Conservation (phyloP, 2,329 filamentous ascomycete species). For the Fusarium irregulare region DNA sequence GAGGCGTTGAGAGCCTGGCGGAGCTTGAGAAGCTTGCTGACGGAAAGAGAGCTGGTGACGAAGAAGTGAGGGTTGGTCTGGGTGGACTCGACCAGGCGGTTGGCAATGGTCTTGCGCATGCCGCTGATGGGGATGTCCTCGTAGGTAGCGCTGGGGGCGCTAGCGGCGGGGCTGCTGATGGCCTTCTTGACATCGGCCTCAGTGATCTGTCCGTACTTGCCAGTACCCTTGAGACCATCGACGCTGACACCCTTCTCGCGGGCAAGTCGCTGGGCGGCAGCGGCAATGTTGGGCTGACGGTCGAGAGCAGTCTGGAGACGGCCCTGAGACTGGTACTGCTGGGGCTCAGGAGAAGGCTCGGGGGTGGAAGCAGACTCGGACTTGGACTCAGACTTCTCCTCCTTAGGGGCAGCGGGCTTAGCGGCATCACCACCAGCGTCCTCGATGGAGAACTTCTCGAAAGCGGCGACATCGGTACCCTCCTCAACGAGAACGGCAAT, state of each 20-base stretch:
- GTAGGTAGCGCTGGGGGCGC: constrained; percentile 73
- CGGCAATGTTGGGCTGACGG: constrained; percentile 78
- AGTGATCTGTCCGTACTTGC: constrained; percentile 86
- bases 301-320: constrained; percentile 86
- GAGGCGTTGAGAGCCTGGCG: constrained; percentile 91
- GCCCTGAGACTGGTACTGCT: constrained; percentile 80
- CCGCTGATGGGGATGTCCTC: constrained; percentile 86
- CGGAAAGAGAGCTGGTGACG: constrained; percentile 89
- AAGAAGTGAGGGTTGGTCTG: constrained; percentile 99
- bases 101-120: constrained; percentile 99
- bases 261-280: constrained; percentile 83
- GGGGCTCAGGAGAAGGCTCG: constrained; percentile 62
- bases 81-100: constrained; percentile 86
- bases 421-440: constrained; percentile 86
- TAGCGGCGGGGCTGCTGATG: constrained; percentile 65
- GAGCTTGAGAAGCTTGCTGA: constrained; percentile 95
- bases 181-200: constrained; percentile 94
- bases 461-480: constrained; percentile 85
- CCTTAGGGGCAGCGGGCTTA: constrained; percentile 72
- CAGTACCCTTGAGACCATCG: constrained; percentile 84
- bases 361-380: constrained; percentile 62
- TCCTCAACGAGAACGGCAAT: constrained; percentile 97
- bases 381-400: constrained; percentile 72
- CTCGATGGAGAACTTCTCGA: constrained; percentile 86
- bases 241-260: constrained; percentile 85